These are phyloP conservation scores for Perilla frutescens DNA, from an alignment of 257 asterid genomes.

Conservation along the genomic window DNA sequence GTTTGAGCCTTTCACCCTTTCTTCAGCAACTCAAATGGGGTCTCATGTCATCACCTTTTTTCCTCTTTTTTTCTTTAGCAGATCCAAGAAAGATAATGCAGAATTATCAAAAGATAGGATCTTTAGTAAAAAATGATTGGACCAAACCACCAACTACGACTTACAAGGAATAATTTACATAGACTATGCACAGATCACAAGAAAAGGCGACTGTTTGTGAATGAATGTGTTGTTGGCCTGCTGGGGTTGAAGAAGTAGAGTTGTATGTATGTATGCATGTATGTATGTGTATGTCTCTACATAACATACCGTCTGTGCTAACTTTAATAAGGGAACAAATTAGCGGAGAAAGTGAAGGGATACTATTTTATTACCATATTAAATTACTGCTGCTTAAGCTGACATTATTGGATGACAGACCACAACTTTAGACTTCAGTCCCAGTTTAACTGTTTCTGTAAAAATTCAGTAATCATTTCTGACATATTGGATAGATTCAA, in stretches of 20 bases:
- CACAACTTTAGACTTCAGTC: conserved; percentile 4
- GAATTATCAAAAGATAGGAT: conserved; percentile 48
- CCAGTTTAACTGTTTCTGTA: conserved; percentile 16
- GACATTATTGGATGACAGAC: conserved; percentile 38
- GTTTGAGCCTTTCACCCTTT: conserved; percentile 40
- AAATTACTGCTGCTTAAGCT: conserved; percentile 31
- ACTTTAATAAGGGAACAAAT: conserved; percentile 38
- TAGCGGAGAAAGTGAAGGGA: conserved; percentile 57
- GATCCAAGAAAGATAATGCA: conserved; percentile 66
- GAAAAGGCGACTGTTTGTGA: conserved; percentile 39
- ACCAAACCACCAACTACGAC: conserved; percentile 47
- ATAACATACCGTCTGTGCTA: conserved; percentile 31
- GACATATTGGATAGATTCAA: conserved; percentile 1
- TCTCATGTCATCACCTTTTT: conserved; percentile 1
- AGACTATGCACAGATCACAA: conserved; percentile 63
- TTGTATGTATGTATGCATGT: conserved; percentile 20
- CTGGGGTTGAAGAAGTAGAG: conserved; percentile 33
- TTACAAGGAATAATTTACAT: conserved; percentile 46
- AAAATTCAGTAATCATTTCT: not conserved
- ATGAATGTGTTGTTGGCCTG: conserved; percentile 25
- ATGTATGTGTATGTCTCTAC: not conserved
- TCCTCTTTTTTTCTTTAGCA: conserved; percentile 34
- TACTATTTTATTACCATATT: conserved; percentile 34
- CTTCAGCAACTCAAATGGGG: conserved; percentile 46
- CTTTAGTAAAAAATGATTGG: conserved; percentile 42